Evolutionary conservation across 805 yeast species (phyloP).

Genomic region (Gaillardinia entomophila): DNA sequence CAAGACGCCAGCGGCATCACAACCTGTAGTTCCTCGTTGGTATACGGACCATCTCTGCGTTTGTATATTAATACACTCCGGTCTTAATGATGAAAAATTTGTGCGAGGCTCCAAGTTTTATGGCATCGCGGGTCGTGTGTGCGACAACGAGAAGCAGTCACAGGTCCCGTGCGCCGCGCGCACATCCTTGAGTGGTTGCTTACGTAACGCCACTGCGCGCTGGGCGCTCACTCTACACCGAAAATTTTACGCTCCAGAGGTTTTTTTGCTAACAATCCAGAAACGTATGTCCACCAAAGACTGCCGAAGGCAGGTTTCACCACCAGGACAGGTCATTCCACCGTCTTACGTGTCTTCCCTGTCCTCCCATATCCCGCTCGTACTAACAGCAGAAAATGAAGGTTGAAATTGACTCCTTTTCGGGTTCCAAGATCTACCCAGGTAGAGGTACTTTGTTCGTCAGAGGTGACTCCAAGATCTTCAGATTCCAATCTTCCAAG

Average conservation of each 20-base stretch:
- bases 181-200: background rate
- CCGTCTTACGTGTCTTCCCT: no score
- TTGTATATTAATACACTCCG: slow-evolving; percentile 78
- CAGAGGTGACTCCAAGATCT: slow-evolving; percentile 99
- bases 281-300: slow-evolving; percentile 7
- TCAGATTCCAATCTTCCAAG: slow-evolving; percentile 98
- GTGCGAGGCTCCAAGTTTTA: no score
- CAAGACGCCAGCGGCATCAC: background rate
- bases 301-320: background rate
- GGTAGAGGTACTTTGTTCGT: slow-evolving; percentile 99
- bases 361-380: background rate
- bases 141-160: slow-evolving; percentile 9
- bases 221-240: background rate
- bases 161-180: background rate
- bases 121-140: no score
- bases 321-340: no score
- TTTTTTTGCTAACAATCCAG: background rate
- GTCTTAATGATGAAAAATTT: slow-evolving; percentile 41
- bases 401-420: slow-evolving; percentile 99
- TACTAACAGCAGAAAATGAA: slow-evolving; percentile 66
- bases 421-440: slow-evolving; percentile 99
- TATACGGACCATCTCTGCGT: slow-evolving; percentile 98
- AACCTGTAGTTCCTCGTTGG: slow-evolving; percentile 4
- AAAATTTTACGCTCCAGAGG: background rate
- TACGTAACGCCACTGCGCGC: no score